A percentile compares a stretch with the other conserved stretches of the same genome.
Conservation (phyloP, 2,329 filamentous ascomycete genomes). For the Phaeophleospora eucalypticola region DNA sequence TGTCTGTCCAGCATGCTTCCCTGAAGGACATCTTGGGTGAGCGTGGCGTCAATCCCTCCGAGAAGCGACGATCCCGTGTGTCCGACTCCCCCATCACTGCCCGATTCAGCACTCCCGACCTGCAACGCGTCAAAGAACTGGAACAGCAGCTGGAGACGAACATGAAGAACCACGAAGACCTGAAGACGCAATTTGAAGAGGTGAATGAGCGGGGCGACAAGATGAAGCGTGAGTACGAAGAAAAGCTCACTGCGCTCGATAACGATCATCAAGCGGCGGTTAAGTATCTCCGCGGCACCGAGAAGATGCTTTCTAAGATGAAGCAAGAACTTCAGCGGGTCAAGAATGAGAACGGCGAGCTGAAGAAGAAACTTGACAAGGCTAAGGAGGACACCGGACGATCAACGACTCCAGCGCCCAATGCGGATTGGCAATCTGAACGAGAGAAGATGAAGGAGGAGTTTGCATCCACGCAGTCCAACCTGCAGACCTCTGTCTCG, state of each 20-base stretch:
- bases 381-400: slow-evolving; percentile 24
- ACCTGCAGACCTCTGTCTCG: slow-evolving; percentile 61
- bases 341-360: slow-evolving; percentile 76
- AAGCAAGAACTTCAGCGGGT: slow-evolving; percentile 94
- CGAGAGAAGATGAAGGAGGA: slow-evolving; percentile 63
- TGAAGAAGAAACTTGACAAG: slow-evolving; percentile 72
- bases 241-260: slow-evolving; percentile 89
- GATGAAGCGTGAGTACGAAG: slow-evolving; percentile 82
- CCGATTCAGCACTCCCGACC: slow-evolving; percentile 71
- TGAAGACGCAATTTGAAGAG: slow-evolving; percentile 69
- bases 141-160: slow-evolving; percentile 81
- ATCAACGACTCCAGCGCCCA: slow-evolving; percentile 36
- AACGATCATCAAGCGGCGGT: slow-evolving; percentile 97
- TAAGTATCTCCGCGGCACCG: slow-evolving; percentile 95
- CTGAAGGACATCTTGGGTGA: slow-evolving; percentile 90
- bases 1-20: slow-evolving; percentile 86
- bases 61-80: slow-evolving; percentile 65
- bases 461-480: slow-evolving; percentile 64
- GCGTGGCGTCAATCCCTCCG: slow-evolving; percentile 76
- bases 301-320: slow-evolving; percentile 98
- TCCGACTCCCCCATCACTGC: slow-evolving; percentile 62
- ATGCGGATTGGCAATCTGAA: slow-evolving; percentile 70
- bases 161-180: slow-evolving; percentile 77
- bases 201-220: slow-evolving; percentile 79
- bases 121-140: slow-evolving; percentile 73